phyloP scores from a whole-genome alignment of 495 filamentous ascomycete species.

The Wilcoxina mikolae region DNA sequence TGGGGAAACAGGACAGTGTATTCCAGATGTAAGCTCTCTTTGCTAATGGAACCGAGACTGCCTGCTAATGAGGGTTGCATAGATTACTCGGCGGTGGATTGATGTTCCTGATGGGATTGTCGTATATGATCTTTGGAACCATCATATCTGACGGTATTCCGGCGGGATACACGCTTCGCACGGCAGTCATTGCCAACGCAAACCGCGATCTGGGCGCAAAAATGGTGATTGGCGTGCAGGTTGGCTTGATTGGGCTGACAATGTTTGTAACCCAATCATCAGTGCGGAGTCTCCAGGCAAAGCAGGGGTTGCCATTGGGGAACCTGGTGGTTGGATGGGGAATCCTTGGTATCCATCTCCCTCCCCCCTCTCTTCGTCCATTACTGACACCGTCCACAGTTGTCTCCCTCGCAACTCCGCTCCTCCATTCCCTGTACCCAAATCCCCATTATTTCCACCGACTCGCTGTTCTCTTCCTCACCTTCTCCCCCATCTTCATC shows the following conservation, averaged over 20 bases:
- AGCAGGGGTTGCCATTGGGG: slow-evolving; percentile 71
- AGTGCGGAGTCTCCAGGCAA: slow-evolving; percentile 65
- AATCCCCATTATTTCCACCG: slow-evolving; percentile 84
- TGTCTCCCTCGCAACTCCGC: slow-evolving; percentile 68
- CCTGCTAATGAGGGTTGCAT: slow-evolving; percentile 11
- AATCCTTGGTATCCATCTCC: slow-evolving; percentile 69
- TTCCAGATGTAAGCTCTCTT: slow-evolving; percentile 50
- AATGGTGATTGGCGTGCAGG: slow-evolving; percentile 27
- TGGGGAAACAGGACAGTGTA: slow-evolving; percentile 65
- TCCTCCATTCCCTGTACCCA: slow-evolving; percentile 64
- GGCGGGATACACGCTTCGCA: background rate
- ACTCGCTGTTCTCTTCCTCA: slow-evolving; percentile 76
- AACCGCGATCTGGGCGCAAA: background rate
- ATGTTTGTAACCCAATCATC: slow-evolving; percentile 78
- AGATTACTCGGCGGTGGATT: slow-evolving; percentile 7
- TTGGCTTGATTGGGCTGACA: slow-evolving; percentile 71
- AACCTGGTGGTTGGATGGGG: slow-evolving; percentile 81
- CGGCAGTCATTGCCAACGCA: background rate
- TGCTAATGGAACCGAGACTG: background rate
- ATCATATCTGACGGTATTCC: slow-evolving; percentile 35
- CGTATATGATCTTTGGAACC: slow-evolving; percentile 75
- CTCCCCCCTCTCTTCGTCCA: slow-evolving; percentile 69
- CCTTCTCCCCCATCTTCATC: slow-evolving; percentile 86
- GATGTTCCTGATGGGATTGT: slow-evolving; percentile 40
- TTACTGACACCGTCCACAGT: slow-evolving; percentile 58